Evolutionary conservation across 805 yeast species (phyloP).

Genomic region (Metschnikowia cerradonensis): DNA sequence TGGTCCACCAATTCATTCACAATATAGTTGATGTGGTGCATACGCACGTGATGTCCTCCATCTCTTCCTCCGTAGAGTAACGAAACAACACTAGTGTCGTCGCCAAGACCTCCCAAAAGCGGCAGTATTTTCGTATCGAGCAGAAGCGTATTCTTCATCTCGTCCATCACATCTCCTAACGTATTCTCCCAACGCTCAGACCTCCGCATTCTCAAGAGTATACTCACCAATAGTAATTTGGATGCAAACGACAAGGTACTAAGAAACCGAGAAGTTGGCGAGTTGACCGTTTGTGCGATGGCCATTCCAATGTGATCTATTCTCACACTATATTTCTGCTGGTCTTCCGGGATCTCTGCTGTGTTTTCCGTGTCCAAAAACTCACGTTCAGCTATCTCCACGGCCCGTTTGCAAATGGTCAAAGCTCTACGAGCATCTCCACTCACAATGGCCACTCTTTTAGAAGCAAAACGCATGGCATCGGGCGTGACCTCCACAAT

Average conservation of each 20-base stretch:
- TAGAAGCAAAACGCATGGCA: constrained; percentile 86
- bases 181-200: constrained; percentile 67
- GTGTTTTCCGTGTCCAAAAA: constrained; percentile 31
- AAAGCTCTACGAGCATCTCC: constrained; percentile 96
- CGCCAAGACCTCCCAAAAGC: constrained; percentile 9
- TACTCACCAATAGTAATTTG: constrained; percentile 68
- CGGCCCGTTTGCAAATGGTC: constrained; percentile 82
- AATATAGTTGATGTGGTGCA: constrained; percentile 56
- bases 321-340: constrained; percentile 51
- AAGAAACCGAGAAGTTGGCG: constrained; percentile 65
- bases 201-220: constrained; percentile 60
- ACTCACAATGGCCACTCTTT: constrained; percentile 92
- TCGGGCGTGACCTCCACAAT: constrained; percentile 53
- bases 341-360: constrained; percentile 22
- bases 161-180: constrained; percentile 77
- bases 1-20: constrained; percentile 70
- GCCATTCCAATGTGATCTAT: constrained; percentile 77
- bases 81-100: constrained; percentile 15
- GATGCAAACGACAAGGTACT: constrained; percentile 59
- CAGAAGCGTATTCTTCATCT: constrained; percentile 51
- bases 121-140: constrained; percentile 32
- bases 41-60: constrained; percentile 31
- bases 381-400: constrained; percentile 77
- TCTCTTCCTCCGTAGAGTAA: constrained; percentile 24
- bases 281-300: constrained; percentile 68